A percentile compares a stretch with the other conserved stretches of the same genome.
Evolutionary conservation across 2,329 filamentous ascomycete species (phyloP).

Genomic region (Sphaerostilbella broomeana): DNA sequence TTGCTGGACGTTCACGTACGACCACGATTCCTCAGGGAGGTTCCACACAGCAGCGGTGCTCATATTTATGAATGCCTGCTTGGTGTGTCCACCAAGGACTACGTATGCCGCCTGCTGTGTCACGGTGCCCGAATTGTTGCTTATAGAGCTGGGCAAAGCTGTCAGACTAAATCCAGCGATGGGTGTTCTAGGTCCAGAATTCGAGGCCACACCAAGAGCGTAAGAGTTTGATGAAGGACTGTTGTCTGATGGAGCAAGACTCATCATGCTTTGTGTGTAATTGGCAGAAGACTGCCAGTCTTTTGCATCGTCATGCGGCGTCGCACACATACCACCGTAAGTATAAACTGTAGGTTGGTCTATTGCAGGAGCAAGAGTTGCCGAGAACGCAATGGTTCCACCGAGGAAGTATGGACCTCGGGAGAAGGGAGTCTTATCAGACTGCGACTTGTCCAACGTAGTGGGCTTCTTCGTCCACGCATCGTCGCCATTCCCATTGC

Average conservation of each 20-base stretch:
- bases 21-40: slow-evolving; percentile 80
- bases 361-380: slow-evolving; percentile 45
- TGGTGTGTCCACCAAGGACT: slow-evolving; percentile 78
- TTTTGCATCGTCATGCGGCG: slow-evolving; percentile 30
- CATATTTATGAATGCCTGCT: slow-evolving; percentile 85
- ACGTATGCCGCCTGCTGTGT: slow-evolving; percentile 74
- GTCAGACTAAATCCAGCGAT: slow-evolving; percentile 87
- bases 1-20: slow-evolving; percentile 62
- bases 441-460: slow-evolving; percentile 17
- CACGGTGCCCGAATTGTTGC: slow-evolving; percentile 57
- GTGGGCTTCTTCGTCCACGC: slow-evolving; percentile 25
- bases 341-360: slow-evolving; percentile 57
- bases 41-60: slow-evolving; percentile 83
- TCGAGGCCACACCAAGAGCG: slow-evolving; percentile 32
- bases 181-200: slow-evolving; percentile 59
- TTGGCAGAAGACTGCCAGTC: slow-evolving; percentile 62
- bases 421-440: slow-evolving; percentile 12
- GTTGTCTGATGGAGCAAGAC: slow-evolving; percentile 43
- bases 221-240: slow-evolving; percentile 21
- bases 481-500: slow-evolving; percentile 7
- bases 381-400: slow-evolving; percentile 60
- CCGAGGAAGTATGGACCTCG: slow-evolving; percentile 45
- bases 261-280: slow-evolving; percentile 76
- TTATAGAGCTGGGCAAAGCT: slow-evolving; percentile 60
- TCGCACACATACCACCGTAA: slow-evolving; percentile 87